Conservation (phyloP, 1,284 basidiomycete genomes). For the Rhodotorula sp. region DNA sequence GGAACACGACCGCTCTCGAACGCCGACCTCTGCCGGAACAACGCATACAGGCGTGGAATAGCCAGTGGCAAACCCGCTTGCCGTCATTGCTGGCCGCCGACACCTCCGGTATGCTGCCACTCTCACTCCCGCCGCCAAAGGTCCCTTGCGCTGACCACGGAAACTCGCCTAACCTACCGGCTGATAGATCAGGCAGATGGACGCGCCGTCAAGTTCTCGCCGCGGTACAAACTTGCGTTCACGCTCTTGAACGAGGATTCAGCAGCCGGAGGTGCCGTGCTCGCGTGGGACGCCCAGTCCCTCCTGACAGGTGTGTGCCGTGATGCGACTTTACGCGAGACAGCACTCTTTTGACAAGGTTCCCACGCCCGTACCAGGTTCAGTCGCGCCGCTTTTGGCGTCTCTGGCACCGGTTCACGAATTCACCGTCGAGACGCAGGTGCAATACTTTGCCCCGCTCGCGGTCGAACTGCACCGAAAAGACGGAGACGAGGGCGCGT, state of each 20-base stretch:
- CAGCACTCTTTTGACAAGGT: background rate
- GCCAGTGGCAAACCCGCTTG: background rate
- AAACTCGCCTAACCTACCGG: background rate
- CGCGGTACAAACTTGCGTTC: slow-evolving; percentile 74
- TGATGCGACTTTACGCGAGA: too few species aligned
- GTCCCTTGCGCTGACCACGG: background rate
- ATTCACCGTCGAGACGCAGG: slow-evolving; percentile 89
- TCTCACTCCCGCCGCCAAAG: background rate
- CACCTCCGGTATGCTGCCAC: background rate
- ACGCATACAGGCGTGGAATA: slow-evolving; percentile 59
- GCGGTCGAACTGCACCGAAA: slow-evolving; percentile 59
- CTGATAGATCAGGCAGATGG: slow-evolving; percentile 2
- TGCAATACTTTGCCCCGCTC: slow-evolving; percentile 86
- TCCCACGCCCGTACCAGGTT: slow-evolving; percentile 53
- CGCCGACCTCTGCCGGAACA: slow-evolving; percentile 68
- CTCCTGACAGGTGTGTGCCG: slow-evolving; percentile 56
- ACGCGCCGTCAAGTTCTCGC: slow-evolving; percentile 67
- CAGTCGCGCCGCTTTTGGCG: slow-evolving; percentile 65
- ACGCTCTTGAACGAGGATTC: slow-evolving; percentile 84
- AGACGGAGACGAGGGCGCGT: slow-evolving; percentile 52
- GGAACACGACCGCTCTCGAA: slow-evolving; percentile 80
- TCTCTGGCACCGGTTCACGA: slow-evolving; percentile 71
- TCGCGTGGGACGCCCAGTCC: slow-evolving; percentile 68
- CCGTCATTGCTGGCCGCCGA: background rate
- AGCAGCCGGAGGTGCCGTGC: slow-evolving; percentile 60